Evolutionary conservation across 345 rosid genomes (phyloP), one percentile per base, ranked within the genome.

Genomic region (Anastatica hierochuntica): DNA sequence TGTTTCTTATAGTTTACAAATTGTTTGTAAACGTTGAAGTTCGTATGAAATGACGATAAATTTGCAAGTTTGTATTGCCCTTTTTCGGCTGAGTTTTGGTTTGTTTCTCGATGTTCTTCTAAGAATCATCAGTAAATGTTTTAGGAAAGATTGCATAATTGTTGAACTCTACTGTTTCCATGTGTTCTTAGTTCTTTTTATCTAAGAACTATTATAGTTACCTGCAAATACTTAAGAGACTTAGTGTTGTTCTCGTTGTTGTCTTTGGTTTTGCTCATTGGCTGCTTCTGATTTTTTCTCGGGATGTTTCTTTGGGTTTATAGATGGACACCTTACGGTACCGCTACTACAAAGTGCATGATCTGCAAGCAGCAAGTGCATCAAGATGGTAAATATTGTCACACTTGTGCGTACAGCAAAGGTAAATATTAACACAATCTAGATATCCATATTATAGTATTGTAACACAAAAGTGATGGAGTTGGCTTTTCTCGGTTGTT

Each of bases 291-390:
- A 35, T 11, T 12, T 17, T 35, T 15, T 16, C 11, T 51, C 51
- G 16, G 51, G 24, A 14, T 45, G 39, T 46, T 6, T 10, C 14
- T 35, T 21, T 41, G 57, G 2, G 31, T 14, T 72, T 63, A 94
- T 63, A 94, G 99, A 70, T 94, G 99, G 99, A 67, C 85, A 44
- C 99, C 95, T 36, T 80, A 76, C 41, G 89, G 97, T 19, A 96
- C 97, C 4, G 79, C 74, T 62, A 85, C 75, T 27, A 83, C 94
- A 4, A 85, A 85, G 69, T 94, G 99, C 83, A 72, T 74, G 42
- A 85, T 94, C 39, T 94, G 97, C 82, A 94, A 94, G 84, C 97
- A 94, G 74, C 99, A 94, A 60, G 97, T 83, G 10, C 99, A 94
- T 63, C 99, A 94, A 72, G 87, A 94, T 60, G 97, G 55, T 64